Conservation (phyloP, 2,329 filamentous ascomycete species). For the Pseudogymnoascus sp. region DNA sequence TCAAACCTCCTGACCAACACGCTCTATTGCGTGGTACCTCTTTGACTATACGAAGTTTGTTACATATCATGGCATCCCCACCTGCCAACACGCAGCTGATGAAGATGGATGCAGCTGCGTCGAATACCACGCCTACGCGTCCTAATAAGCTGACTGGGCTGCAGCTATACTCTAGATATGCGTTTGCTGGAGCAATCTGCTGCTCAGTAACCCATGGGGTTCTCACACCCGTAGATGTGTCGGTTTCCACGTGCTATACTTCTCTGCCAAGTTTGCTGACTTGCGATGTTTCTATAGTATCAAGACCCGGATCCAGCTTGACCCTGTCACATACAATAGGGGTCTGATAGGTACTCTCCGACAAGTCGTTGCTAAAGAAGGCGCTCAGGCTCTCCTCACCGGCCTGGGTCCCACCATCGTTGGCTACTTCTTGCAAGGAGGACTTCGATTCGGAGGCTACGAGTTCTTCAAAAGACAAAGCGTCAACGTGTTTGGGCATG, state of each 20-base stretch:
- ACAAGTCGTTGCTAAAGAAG: conserved; percentile 77
- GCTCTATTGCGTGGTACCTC: background rate
- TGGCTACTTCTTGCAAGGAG: conserved; percentile 90
- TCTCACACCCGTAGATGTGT: conserved; percentile 99
- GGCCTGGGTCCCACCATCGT: conserved; percentile 79
- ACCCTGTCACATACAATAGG: conserved; percentile 80
- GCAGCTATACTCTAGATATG: conserved; percentile 87
- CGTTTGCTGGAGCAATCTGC: conserved; percentile 95
- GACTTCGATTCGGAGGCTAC: conserved; percentile 91
- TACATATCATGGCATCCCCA: background rate
- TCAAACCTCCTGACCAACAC: background rate
- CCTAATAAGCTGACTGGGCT: conserved; percentile 51
- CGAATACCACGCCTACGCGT: conserved; percentile 17
- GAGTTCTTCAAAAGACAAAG: conserved; percentile 93
- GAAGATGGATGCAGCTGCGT: background rate
- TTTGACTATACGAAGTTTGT: background rate
- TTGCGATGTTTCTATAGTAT: conserved; percentile 49
- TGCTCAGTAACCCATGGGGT: conserved; percentile 96
- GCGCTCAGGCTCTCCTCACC: conserved; percentile 77
- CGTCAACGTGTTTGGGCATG: conserved; percentile 73
- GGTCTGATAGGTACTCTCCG: conserved; percentile 81
- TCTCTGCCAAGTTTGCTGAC: conserved; percentile 18
- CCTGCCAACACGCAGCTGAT: background rate
- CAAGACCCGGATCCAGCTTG: conserved; percentile 93
- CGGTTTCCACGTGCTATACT: conserved; percentile 43